Base-by-base conservation (phyloP, 1,284 basidiomycete genomes). In the Lentinus polychrous region DNA sequence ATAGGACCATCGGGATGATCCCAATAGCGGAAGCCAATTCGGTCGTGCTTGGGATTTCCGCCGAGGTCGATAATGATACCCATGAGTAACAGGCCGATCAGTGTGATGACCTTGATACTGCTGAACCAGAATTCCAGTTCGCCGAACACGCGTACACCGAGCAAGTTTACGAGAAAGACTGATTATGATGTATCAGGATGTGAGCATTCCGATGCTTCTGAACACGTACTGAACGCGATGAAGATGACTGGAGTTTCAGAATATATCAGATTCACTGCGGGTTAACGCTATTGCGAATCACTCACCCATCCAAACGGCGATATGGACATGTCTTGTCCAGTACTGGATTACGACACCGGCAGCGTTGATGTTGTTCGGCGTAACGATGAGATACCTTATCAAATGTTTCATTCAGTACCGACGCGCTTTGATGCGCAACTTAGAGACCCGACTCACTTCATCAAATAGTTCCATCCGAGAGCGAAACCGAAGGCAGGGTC, bases 291-390 rank as follows among this genome's bases (percentile, higher is more conserved):
- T 37, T 37, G 35, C 35, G 20, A 27, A 45, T 39, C 24, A 63
- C 72, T 46, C 59, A 76, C 76, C 71, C 78, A 80, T 79, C 78
- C 78, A 82, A 22, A 76, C 67, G 27, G 71, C 71, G 27, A 74
- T 73, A 53, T 74, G 71, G n/a, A 78, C 71, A n/a, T 66, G 66
- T 23, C 60, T 61, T 0, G 71, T 76, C 80, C 80, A 82, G 52
- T 81, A 83, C 55, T 75, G 74, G 23, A 83, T 71, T 31, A 82
- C 80, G 14, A 81, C 72, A 11, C 78, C 77, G 22, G 78, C 78
- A 22, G 79, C 79, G 60, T 80, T 67, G 55, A 65, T 59, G 43
- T 66, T 65, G 51, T 66, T 66, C 12, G 65, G 66, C 22, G 62
- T 62, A 22, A 63, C 64, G 36, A 66, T 63, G 2, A 65, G 54